Percentiles rank a stretch among this genome's conserved stretches.
Evolutionary conservation across 2,329 filamentous ascomycete genomes (phyloP).

Genomic region (Colletotrichum brevisporum): DNA sequence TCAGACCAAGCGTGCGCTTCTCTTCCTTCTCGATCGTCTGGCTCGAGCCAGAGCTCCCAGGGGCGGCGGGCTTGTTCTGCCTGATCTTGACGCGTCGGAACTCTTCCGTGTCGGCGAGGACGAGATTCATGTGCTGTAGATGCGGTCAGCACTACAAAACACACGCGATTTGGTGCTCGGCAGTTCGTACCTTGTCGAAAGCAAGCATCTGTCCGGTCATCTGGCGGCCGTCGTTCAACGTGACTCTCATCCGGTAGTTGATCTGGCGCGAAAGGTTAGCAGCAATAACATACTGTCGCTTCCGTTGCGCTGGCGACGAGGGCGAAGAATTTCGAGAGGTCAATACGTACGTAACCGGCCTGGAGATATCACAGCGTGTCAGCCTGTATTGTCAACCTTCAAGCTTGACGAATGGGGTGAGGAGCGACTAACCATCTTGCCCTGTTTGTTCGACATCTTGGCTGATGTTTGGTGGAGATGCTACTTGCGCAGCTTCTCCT

Average conservation of each 20-base stretch:
- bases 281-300: rapidly evolving
- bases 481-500: constrained; percentile 50
- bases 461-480: constrained; percentile 49
- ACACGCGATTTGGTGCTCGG: constrained; percentile 7
- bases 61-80: constrained; percentile 78
- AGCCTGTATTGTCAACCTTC: constrained; percentile 70
- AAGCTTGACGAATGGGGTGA: constrained; percentile 57
- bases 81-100: constrained; percentile 93
- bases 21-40: constrained; percentile 91
- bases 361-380: constrained; percentile 66
- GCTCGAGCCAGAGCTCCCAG: constrained; percentile 71
- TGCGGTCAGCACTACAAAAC: constrained; percentile 29
- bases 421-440: constrained; percentile 91
- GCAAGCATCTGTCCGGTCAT: constrained; percentile 99
- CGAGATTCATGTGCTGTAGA: constrained; percentile 95
- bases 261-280: constrained; percentile 71
- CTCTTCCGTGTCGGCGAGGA: constrained; percentile 98
- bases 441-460: constrained; percentile 91
- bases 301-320: neutral
- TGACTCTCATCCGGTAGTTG: constrained; percentile 99
- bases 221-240: constrained; percentile 92
- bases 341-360: constrained; percentile 78
- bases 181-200: constrained; percentile 86
- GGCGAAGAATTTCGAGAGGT: neutral
- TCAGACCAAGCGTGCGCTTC: constrained; percentile 95